Evolutionary conservation across 768 basidiomycete genomes (phyloP), one percentile per base, ranked within the genome.

Genomic region (Rhizopogon roseolus): DNA sequence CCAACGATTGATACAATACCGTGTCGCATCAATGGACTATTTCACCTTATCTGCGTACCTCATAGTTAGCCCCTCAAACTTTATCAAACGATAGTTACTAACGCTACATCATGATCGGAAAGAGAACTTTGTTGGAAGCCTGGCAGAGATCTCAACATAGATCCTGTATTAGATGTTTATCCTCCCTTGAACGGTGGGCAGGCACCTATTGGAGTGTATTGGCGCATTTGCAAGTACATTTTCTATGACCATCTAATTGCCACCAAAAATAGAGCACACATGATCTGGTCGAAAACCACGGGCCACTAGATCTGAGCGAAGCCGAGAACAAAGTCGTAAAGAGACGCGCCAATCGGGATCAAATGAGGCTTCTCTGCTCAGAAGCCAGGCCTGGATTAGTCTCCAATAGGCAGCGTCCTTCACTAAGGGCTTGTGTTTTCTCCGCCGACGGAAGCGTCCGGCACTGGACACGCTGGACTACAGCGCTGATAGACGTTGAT

Each of bases 241-340:
- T 17, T 40, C n/a, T 40, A 11, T 59, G 58, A 57, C 62, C 59
- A 55, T 62, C 57, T 11, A 54, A 50, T 57, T 58, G 1, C 57
- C 57, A 52, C 46, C 52, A 60, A 22, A 22, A 22, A 22, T 22
- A 22, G 22, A 22, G 22, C 19, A 56, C 16, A 45, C 42, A 37
- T 52, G 57, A 57, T 6, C 61, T 61, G 16, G 59, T 64, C 22
- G 61, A 62, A 22, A 62, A 59, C 63, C 63, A 64, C 49, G 61
- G 57, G 17, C 59, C 63, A 41, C 63, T 59, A 43, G 61, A 58
- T 9, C 22, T n/a, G 64, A 62, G 40, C 60, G 48, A 6, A 45
- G 50, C 44, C 50, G 27, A 64, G 57, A 40, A 64, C 60, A 41
- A 60, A 62, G 58, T 59, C 59, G 34, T 63, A 63, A 56, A 34